Percentiles rank a stretch among this genome's conserved stretches.
Conservation (phyloP, 1,139 yeast species). For the Blastobotrys persicus region DNA sequence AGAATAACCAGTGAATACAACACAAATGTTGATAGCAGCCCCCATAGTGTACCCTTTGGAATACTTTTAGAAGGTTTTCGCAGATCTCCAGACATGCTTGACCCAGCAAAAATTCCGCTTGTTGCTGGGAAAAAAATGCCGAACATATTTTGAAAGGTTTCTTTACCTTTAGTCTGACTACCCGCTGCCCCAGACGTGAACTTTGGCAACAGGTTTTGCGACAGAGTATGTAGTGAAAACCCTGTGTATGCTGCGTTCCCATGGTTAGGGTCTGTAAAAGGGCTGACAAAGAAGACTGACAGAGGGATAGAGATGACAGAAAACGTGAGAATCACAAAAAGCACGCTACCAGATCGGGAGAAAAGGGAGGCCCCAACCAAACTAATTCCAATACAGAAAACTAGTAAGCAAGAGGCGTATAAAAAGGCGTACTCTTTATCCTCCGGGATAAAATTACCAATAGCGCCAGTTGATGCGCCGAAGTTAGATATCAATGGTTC, state of each 20-base stretch:
- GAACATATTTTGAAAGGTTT: conserved; percentile 78
- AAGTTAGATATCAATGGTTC: conserved; percentile 70
- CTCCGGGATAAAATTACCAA: conserved; percentile 53
- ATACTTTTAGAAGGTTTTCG: conserved; percentile 81
- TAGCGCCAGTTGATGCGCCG: conserved; percentile 56
- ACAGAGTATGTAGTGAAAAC: conserved; percentile 61
- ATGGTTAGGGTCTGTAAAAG: conserved; percentile 52
- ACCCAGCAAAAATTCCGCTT: conserved; percentile 98
- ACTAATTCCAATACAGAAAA: conserved; percentile 73
- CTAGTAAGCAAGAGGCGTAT: conserved; percentile 65
- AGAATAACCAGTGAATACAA: conserved; percentile 74
- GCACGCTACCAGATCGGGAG: conserved; percentile 74
- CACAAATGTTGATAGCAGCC: conserved; percentile 68
- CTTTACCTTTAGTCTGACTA: conserved; percentile 61
- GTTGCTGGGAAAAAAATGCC: conserved; percentile 98
- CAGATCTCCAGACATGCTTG: conserved; percentile 97
- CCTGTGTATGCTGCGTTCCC: conserved; percentile 61
- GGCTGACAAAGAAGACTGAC: conserved; percentile 63
- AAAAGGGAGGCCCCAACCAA: conserved; percentile 78
- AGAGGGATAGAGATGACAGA: conserved; percentile 83
- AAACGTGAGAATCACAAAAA: conserved; percentile 64
- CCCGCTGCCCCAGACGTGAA: conserved; percentile 94
- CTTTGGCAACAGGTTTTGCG: conserved; percentile 66
- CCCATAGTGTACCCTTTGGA: conserved; percentile 86
- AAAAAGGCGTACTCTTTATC: conserved; percentile 55